Evolutionary conservation across 169 alveolate genomes (phyloP), one percentile per base, ranked within the genome.

Genomic region (Plasmodium malariae): DNA sequence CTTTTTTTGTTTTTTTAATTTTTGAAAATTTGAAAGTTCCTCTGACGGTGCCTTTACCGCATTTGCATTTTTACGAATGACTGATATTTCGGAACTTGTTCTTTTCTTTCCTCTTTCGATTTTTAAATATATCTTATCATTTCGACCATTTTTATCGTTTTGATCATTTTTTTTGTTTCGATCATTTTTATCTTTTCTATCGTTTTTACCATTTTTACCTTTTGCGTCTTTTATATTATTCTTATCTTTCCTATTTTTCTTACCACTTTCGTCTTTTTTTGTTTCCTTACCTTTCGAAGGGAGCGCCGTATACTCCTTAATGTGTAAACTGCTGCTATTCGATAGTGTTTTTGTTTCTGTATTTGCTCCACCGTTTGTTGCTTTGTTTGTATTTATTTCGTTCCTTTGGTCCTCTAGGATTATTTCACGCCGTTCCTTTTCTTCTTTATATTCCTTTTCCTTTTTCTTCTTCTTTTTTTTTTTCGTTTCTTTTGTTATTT

Each of bases 381-480:
- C 9, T 40, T 40, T 40, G 49, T 40, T 40, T 40, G 9, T 40
- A 40, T 40, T 40, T 40, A 9, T 40, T n/a, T n/a, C n/a, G n/a
- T n/a, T n/a, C n/a, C n/a, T n/a, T n/a, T n/a, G n/a, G n/a, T n/a
- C n/a, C n/a, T n/a, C n/a, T n/a, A n/a, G n/a, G n/a, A n/a, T n/a
- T 34, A 30, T 32, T n/a, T 54, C 14, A 32, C 14, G n/a, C 1
- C 30, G 12, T 34, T 36, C 32, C 24, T 1, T 65, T 30, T 34
- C 14, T 65, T 65, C 12, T 65, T 65, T 32, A 37, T 5, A n/a
- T n/a, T 34, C n/a, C 26, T 65, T 32, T 65, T 7, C 24, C 32
- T 65, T 37, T 65, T 65, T 63, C 32, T 63, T 37, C n/a, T n/a
- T n/a, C n/a, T 30, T 30, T 65, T 55, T 55, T 55, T 55, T 55